phyloP scores from a whole-genome alignment of 257 asterid genomes.

The Solanum appendiculatum region DNA sequence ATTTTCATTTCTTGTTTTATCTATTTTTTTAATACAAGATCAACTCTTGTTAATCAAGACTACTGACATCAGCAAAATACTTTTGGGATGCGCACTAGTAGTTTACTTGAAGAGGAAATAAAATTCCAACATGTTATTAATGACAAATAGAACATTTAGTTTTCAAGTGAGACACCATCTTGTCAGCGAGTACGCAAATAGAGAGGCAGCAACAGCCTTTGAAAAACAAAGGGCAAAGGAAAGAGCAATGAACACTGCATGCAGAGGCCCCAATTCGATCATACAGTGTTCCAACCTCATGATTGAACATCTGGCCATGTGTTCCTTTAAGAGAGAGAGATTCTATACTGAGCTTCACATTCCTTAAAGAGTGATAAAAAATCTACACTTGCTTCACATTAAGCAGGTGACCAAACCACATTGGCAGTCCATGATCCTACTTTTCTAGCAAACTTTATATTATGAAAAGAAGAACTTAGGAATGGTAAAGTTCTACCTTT shows the following conservation, averaged over 20 bases:
- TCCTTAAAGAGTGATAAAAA: background rate
- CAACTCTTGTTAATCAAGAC: background rate
- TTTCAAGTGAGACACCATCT: background rate
- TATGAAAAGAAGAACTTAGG: background rate
- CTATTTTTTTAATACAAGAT: background rate
- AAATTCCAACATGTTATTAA: background rate
- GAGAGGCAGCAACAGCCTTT: background rate
- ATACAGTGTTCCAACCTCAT: background rate
- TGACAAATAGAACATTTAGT: background rate
- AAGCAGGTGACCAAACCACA: background rate
- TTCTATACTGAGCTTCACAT: background rate
- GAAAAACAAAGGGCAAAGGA: background rate
- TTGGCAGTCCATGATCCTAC: background rate
- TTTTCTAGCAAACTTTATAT: background rate
- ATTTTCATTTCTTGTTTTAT: background rate
- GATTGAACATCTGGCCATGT: background rate
- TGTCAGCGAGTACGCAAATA: background rate
- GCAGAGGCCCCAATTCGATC: background rate
- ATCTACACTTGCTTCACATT: background rate
- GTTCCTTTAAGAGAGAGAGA: background rate
- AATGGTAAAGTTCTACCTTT: background rate
- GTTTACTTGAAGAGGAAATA: background rate
- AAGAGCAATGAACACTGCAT: background rate
- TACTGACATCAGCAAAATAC: background rate
- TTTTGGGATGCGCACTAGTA: background rate